phyloP scores from a whole-genome alignment of 2,329 filamentous ascomycete genomes.

The Fusarium chaquense region DNA sequence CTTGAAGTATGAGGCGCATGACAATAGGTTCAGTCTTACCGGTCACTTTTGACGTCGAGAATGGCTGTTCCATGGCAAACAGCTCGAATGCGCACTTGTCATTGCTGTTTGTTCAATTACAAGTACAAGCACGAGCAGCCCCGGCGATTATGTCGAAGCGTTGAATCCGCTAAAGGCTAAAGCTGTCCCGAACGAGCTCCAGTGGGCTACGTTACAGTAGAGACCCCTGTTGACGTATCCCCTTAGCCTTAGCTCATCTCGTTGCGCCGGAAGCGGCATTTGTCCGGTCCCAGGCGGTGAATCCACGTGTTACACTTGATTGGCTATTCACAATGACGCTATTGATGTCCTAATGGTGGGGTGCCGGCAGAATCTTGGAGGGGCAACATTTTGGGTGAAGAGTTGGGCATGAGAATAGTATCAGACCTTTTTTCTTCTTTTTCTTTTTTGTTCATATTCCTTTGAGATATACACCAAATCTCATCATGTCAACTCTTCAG shows the following conservation, averaged over 20 bases:
- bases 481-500: conserved; percentile 70
- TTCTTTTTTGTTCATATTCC: not conserved
- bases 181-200: conserved; percentile 46
- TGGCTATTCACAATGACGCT: conserved; percentile 38
- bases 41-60: conserved; percentile 81
- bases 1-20: not conserved
- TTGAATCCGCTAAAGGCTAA: conserved; percentile 35
- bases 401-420: conserved; percentile 12
- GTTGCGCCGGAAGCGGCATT: conserved; percentile 46
- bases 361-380: conserved; percentile 52
- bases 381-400: conserved; percentile 40
- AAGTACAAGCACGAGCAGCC: conserved; percentile 19
- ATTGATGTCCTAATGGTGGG: conserved; percentile 44
- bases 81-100: conserved; percentile 45
- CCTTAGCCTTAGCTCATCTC: conserved; percentile 44
- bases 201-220: conserved; percentile 9
- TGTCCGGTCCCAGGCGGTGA: conserved; percentile 48
- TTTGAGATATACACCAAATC: too few species aligned
- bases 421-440: not conserved
- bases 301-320: conserved; percentile 6
- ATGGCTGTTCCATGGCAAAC: conserved; percentile 72
- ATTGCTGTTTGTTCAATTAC: conserved; percentile 46
- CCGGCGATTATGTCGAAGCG: conserved; percentile 28
- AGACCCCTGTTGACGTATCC: conserved; percentile 35
- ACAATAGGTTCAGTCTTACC: conserved; percentile 60